Evolutionary conservation across 2,329 filamentous ascomycete genomes (phyloP).

Genomic region (Myrmaecium sp.): DNA sequence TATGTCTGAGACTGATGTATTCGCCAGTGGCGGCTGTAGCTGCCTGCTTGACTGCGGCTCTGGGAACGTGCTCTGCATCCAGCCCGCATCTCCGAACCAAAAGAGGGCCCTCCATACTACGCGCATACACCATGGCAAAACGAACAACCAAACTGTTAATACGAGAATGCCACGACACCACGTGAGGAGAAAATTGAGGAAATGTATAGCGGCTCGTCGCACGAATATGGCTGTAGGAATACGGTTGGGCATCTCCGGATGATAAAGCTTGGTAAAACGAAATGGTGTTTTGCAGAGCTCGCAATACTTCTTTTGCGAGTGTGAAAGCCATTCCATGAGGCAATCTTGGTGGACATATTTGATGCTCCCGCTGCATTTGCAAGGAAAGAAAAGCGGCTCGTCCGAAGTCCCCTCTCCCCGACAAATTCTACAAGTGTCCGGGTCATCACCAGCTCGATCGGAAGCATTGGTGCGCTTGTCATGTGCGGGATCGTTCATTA

Average conservation of each 20-base stretch:
- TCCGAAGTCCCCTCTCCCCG: conserved; percentile 66
- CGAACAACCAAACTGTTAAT: conserved; percentile 69
- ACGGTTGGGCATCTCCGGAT: conserved; percentile 75
- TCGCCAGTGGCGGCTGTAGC: too few relatives aligned
- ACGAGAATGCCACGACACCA: conserved; percentile 71
- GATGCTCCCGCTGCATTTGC: conserved; percentile 98
- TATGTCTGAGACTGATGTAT: too few relatives aligned
- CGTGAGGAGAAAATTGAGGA: conserved; percentile 51
- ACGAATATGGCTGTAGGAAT: conserved; percentile 70
- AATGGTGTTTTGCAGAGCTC: conserved; percentile 98
- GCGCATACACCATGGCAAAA: conserved; percentile 80
- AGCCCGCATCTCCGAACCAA: conserved; percentile 75
- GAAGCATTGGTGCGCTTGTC: conserved; percentile 19
- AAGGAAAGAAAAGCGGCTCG: conserved; percentile 89
- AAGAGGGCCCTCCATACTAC: conserved; percentile 87
- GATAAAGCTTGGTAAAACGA: conserved; percentile 94
- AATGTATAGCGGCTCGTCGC: conserved; percentile 58
- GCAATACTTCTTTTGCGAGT: conserved; percentile 98
- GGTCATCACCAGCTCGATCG: conserved; percentile 29
- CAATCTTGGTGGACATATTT: conserved; percentile 97
- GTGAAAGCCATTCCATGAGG: conserved; percentile 95
- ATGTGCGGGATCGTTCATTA: conserved; percentile 41
- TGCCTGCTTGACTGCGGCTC: too few relatives aligned
- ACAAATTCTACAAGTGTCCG: conserved; percentile 92
- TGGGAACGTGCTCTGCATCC: not conserved